These are phyloP conservation scores for Viridothelium virens DNA, from an alignment of 495 filamentous ascomycete species.

Conservation along the genomic window DNA sequence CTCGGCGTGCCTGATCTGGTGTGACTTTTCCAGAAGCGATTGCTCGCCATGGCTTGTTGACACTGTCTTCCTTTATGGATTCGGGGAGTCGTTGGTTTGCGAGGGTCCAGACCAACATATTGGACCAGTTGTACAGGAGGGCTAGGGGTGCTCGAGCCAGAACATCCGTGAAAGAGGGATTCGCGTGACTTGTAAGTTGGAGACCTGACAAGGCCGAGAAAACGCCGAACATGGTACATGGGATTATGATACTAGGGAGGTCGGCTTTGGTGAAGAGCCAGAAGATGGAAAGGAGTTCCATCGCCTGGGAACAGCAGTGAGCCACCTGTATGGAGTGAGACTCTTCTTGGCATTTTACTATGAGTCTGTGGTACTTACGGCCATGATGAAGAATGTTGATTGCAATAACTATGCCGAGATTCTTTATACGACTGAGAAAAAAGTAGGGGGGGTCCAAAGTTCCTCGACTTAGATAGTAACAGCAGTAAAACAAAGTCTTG, in stretches of 20 bases:
- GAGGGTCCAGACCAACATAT: slow-evolving; percentile 40
- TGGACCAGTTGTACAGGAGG: slow-evolving; percentile 28
- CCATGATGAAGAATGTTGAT: too few relatives aligned
- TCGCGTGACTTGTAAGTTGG: not conserved
- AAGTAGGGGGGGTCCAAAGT: too few relatives aligned
- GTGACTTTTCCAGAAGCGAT: slow-evolving; percentile 41
- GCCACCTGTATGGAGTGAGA: not conserved
- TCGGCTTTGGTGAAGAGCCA: slow-evolving; percentile 21
- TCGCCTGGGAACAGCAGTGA: not conserved
- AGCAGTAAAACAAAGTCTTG: too few relatives aligned
- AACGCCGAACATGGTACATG: slow-evolving; percentile 20
- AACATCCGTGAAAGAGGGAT: not conserved
- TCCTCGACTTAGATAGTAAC: too few relatives aligned
- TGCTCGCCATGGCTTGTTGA: slow-evolving; percentile 56
- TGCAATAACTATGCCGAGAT: too few relatives aligned
- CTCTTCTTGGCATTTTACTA: too few relatives aligned
- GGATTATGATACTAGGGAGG: slow-evolving; percentile 15
- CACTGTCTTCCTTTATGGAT: slow-evolving; percentile 43
- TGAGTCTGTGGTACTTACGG: too few relatives aligned
- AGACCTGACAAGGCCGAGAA: slow-evolving; percentile 10
- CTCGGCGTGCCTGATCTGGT: slow-evolving; percentile 31
- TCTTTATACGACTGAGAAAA: too few relatives aligned
- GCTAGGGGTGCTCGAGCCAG: slow-evolving; percentile 11
- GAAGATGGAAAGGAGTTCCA: slow-evolving; percentile 10
- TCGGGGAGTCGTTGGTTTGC: slow-evolving; percentile 44